Base-by-base conservation (phyloP, 1,284 basidiomycete species). In the Ceratobasidium sp. region DNA sequence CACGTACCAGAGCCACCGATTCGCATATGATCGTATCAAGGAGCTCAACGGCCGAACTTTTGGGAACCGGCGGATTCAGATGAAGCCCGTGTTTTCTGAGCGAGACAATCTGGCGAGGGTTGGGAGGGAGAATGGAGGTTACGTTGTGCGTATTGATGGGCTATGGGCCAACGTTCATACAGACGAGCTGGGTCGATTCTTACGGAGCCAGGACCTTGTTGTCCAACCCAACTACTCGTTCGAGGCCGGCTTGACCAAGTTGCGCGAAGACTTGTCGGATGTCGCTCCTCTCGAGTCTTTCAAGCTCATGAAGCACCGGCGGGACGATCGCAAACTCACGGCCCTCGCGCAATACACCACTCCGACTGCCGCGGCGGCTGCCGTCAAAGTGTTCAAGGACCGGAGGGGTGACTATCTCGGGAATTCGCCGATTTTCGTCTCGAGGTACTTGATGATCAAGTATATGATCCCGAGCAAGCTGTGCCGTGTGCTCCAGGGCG, bases 221-320 rank as follows among this genome's bases (percentile, higher is more conserved):
- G 64, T 69, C 5, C 50, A 69, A 18, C 64, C 64, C 3, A 69
- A 69, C n/a, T 69, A 69, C 39, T 69, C 64, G 36, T 69, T 39
- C 21, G 64, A 69, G 28, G 28, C 34, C n/a, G 64, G 64, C 2
- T n/a, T 69, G 1, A 30, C 39, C 2, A 55, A 59, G 57, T 21
- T 73, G 34, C 48, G 53, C 5, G 16, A 67, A 32, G 61, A 52
- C 8, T 39, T 73, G 50, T 53, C 34, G n/a, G 62, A 67, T 30
- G 28, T 59, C 18, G 72, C 61, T 10, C 55, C 55, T 1, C 64
- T 73, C n/a, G 72, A 73, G 39, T 67, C 72, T 32, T 73, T 67
- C 57, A 39, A 59, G 10, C 39, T 73, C 10, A 18, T 58, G 3
- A 41, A 34, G 12, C 30, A 32, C 43, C 21, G 58, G 6, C 43